Percentiles rank a stretch among this genome's conserved stretches.
These are phyloP conservation scores for Agaricales sp. DNA, from an alignment of 1,284 basidiomycete species.

Conservation along the genomic window DNA sequence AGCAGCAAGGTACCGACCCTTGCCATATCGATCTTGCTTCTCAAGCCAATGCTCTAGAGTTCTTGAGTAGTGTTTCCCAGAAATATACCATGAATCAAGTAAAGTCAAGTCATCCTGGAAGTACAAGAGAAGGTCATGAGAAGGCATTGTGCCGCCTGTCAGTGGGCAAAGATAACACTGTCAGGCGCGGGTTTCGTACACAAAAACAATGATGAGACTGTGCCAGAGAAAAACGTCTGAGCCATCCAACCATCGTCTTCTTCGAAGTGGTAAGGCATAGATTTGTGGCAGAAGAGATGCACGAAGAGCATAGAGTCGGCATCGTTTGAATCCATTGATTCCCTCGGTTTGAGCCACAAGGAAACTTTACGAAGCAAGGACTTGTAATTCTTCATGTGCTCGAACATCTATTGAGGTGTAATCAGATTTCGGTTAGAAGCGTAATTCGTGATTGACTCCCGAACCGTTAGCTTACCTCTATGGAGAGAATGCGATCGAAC, in stretches of 20 bases:
- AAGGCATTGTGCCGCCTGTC: constrained; percentile 53
- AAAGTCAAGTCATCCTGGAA: constrained; percentile 62
- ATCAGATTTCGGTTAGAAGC: no score
- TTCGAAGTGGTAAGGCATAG: constrained; percentile 66
- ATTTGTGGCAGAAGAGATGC: constrained; percentile 68
- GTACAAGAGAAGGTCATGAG: constrained; percentile 61
- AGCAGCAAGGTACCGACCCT: constrained; percentile 17
- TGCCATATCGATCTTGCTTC: constrained; percentile 44
- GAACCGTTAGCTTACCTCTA: constrained; percentile 44
- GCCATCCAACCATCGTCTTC: constrained; percentile 73
- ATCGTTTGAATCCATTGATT: constrained; percentile 17
- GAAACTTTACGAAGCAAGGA: constrained; percentile 55
- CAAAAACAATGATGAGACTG: constrained; percentile 10
- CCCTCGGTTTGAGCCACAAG: constrained; percentile 46
- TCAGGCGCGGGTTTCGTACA: neutral
- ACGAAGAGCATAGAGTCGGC: constrained; percentile 52
- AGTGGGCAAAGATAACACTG: constrained; percentile 8
- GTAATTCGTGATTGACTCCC: neutral
- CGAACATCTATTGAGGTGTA: constrained; percentile 68
- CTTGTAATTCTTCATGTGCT: constrained; percentile 78
- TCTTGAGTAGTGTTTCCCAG: constrained; percentile 57
- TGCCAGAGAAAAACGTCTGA: constrained; percentile 67
- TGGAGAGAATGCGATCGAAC: constrained; percentile 68
- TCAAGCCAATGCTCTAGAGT: constrained; percentile 66
- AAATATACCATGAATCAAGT: constrained; percentile 52